A percentile compares a stretch with the other conserved stretches of the same genome.
These are phyloP conservation scores for Tardiomyces blankii DNA, from an alignment of 1,139 yeast species.

Conservation along the genomic window DNA sequence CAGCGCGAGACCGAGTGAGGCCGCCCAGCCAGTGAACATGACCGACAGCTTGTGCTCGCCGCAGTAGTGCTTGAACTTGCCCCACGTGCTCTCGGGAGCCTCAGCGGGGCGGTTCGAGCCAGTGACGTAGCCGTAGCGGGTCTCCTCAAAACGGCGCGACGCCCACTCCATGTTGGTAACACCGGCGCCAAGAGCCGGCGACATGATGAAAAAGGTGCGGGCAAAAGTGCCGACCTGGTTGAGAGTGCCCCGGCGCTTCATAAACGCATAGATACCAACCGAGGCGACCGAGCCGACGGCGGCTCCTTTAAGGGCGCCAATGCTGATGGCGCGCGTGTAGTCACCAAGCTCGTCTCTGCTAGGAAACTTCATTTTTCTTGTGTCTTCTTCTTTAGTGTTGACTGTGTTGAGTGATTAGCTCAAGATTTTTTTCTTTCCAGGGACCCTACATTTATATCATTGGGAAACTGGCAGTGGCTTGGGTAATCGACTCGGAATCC, in stretches of 20 bases:
- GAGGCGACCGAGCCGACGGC: conserved; percentile 45
- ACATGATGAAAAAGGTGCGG: conserved; percentile 18
- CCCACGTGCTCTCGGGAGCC: neutral
- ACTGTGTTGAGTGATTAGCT: too few relatives aligned
- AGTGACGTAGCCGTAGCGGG: conserved; percentile 5
- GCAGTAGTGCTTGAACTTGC: conserved; percentile 6
- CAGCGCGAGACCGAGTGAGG: conserved; percentile 79
- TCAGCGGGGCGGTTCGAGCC: neutral
- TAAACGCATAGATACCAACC: conserved; percentile 24
- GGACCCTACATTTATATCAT: neutral
- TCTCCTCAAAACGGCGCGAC: conserved; percentile 23
- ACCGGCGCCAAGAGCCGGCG: conserved; percentile 21
- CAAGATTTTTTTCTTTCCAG: too few relatives aligned
- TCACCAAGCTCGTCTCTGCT: conserved; percentile 55
- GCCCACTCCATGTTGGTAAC: conserved; percentile 24
- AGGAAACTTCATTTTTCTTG: conserved; percentile 48
- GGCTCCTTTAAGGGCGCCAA: conserved; percentile 56
- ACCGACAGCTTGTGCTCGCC: conserved; percentile 58
- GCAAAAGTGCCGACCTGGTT: conserved; percentile 15
- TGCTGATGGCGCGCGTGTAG: conserved; percentile 43
- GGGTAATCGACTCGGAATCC: too few relatives aligned
- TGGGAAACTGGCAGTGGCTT: too few relatives aligned
- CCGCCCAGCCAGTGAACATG: conserved; percentile 78
- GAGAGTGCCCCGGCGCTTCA: conserved; percentile 7
- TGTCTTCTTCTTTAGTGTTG: neutral